These are phyloP conservation scores for Suhomyces sp. DNA, from an alignment of 805 yeast species.

Conservation along the genomic window DNA sequence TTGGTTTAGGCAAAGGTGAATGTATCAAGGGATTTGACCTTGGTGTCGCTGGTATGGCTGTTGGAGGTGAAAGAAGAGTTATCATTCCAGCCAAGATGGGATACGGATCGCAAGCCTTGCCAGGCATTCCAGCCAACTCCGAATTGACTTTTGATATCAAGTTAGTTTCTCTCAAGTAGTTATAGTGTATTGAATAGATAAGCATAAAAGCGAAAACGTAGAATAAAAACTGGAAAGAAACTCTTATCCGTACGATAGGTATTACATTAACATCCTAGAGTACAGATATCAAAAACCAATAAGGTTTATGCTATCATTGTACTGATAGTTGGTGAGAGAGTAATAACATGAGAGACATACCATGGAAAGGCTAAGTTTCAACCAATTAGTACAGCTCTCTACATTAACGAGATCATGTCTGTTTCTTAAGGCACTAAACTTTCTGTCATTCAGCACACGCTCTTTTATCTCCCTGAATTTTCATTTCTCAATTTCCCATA, in stretches of 20 bases:
- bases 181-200: not conserved
- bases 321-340: no score
- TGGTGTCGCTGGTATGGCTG: constrained; percentile 98
- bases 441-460: no score
- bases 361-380: no score
- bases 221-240: not conserved
- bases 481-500: not conserved
- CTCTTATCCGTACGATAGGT: not conserved
- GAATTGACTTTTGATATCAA: constrained; percentile 95
- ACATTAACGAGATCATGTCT: no score
- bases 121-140: constrained; percentile 97
- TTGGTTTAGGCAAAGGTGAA: constrained; percentile 93
- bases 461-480: not conserved
- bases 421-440: no score
- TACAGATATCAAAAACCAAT: no score
- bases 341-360: no score
- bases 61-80: constrained; percentile 98
- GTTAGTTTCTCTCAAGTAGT: constrained; percentile 80
- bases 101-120: constrained; percentile 89
- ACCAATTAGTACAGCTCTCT: no score
- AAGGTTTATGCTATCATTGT: no score
- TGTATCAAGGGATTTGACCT: constrained; percentile 98
- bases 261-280: no score
- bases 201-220: not conserved
- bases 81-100: constrained; percentile 95